These are phyloP conservation scores for Primulina huaijiensis DNA, from an alignment of 257 asterid species.

Conservation along the genomic window DNA sequence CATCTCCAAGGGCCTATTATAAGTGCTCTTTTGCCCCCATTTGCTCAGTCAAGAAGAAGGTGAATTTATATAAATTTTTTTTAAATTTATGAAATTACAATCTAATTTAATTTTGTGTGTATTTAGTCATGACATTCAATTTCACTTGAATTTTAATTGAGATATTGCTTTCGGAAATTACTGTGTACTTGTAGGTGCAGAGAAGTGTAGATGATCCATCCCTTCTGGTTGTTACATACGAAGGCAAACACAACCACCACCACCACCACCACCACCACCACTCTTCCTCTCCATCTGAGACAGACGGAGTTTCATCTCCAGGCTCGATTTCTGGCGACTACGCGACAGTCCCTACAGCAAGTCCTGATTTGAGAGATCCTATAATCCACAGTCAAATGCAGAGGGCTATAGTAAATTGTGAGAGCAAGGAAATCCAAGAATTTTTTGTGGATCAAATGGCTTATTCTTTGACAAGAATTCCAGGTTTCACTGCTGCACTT, in stretches of 20 bases:
- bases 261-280: slow-evolving; percentile 55
- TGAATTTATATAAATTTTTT: slow-evolving; percentile 4
- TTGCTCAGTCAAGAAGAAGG: slow-evolving; percentile 88
- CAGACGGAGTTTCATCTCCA: slow-evolving; percentile 27
- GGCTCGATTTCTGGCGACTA: slow-evolving; percentile 17
- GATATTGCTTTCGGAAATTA: not conserved
- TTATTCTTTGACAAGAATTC: slow-evolving; percentile 54
- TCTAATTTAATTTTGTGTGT: not conserved
- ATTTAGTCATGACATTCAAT: too few species aligned
- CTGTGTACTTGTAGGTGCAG: slow-evolving; percentile 50
- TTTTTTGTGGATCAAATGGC: slow-evolving; percentile 60
- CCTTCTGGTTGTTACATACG: slow-evolving; percentile 61
- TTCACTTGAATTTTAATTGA: not conserved
- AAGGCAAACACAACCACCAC: slow-evolving; percentile 74
- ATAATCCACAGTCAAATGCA: slow-evolving; percentile 20
- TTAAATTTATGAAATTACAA: not conserved
- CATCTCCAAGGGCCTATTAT: slow-evolving; percentile 84
- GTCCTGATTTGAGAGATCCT: slow-evolving; percentile 24
- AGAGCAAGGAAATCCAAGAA: slow-evolving; percentile 32
- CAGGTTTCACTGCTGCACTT: slow-evolving; percentile 64
- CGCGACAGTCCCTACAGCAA: not conserved
- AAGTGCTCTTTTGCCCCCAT: slow-evolving; percentile 71
- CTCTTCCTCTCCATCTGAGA: slow-evolving; percentile 33
- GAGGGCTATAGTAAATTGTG: slow-evolving; percentile 27
- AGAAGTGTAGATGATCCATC: slow-evolving; percentile 61